Evolutionary conservation across 2,329 filamentous ascomycete genomes (phyloP).

Genomic region (Fonsecaea erecta): DNA sequence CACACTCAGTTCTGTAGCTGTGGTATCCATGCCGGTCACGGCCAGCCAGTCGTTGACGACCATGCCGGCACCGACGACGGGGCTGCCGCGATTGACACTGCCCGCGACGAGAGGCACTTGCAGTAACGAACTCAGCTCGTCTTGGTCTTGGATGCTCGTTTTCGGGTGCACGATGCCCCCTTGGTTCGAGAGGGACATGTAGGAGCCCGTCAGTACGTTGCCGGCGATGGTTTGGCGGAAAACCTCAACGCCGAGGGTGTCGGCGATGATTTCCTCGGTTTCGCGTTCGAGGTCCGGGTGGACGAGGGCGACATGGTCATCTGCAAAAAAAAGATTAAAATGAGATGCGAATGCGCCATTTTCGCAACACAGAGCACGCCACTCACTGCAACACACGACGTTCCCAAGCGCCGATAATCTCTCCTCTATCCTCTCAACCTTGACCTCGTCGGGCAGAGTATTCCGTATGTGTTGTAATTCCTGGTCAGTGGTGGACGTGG

Average conservation of each 20-base stretch:
- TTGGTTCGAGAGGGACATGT: conserved; percentile 95
- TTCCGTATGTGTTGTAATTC: conserved; percentile 97
- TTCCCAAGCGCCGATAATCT: conserved; percentile 93
- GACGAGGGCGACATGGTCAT: conserved; percentile 90
- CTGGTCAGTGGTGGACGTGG: conserved; percentile 95
- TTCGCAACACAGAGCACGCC: conserved; percentile 68
- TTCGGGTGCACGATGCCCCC: conserved; percentile 97
- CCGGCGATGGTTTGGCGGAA: conserved; percentile 87
- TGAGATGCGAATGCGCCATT: background rate
- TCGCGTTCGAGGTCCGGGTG: conserved; percentile 97
- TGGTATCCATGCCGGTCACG: conserved; percentile 90
- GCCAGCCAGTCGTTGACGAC: conserved; percentile 98
- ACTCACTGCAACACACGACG: conserved; percentile 64
- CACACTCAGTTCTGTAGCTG: conserved; percentile 95
- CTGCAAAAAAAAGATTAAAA: background rate
- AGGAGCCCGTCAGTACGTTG: conserved; percentile 93
- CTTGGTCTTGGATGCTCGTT: conserved; percentile 95
- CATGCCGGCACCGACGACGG: conserved; percentile 96
- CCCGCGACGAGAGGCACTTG: conserved; percentile 96
- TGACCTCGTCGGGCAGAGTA: conserved; percentile 85
- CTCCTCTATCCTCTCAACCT: conserved; percentile 98
- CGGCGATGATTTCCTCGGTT: conserved; percentile 97
- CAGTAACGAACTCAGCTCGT: conserved; percentile 89
- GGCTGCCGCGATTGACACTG: conserved; percentile 87
- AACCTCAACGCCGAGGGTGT: conserved; percentile 71